Evolutionary conservation across 495 filamentous ascomycete genomes (phyloP).

Genomic region (Hapsidospora chrysogenum): DNA sequence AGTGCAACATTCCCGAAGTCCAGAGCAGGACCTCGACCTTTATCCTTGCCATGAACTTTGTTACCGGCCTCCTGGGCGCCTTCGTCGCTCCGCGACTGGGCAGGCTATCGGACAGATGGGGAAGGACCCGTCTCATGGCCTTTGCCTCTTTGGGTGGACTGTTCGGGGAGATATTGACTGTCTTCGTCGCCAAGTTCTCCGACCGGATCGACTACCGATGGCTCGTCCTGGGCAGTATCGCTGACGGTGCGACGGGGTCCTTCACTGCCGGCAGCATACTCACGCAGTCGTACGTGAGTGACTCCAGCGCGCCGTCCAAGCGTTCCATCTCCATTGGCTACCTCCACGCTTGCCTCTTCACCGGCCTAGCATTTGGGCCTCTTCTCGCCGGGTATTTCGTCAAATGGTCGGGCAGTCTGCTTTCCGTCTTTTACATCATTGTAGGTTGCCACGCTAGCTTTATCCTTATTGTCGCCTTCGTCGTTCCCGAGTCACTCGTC

Average conservation of each 20-base stretch:
- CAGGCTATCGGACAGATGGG: conserved; percentile 74
- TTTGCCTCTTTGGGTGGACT: conserved; percentile 51
- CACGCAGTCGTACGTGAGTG: conserved; percentile 68
- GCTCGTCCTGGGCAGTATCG: conserved; percentile 30
- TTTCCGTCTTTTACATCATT: conserved; percentile 65
- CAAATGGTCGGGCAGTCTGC: conserved; percentile 43
- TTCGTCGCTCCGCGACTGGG: conserved; percentile 71
- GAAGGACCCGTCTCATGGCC: conserved; percentile 54
- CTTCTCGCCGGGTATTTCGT: conserved; percentile 63
- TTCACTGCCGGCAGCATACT: conserved; percentile 38
- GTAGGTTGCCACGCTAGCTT: conserved; percentile 55
- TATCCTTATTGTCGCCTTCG: conserved; percentile 45
- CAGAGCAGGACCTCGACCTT: conserved; percentile 63
- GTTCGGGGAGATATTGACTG: conserved; percentile 52
- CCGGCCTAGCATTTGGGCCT: conserved; percentile 72
- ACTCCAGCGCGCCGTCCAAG: conserved; percentile 65
- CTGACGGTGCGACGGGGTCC: conserved; percentile 4
- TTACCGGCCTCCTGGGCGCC: conserved; percentile 54
- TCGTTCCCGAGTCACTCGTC: conserved; percentile 71
- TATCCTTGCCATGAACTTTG: conserved; percentile 51
- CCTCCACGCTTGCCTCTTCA: conserved; percentile 75
- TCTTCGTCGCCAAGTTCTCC: conserved; percentile 57
- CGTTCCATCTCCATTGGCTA: conserved; percentile 79
- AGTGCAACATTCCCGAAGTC: conserved; percentile 57
- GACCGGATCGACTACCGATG: conserved; percentile 53